Percentiles rank a stretch among this genome's conserved stretches.
Evolutionary conservation across 371 early-diverging fungal species (phyloP).

Genomic region (Mucor lusitanicus): DNA sequence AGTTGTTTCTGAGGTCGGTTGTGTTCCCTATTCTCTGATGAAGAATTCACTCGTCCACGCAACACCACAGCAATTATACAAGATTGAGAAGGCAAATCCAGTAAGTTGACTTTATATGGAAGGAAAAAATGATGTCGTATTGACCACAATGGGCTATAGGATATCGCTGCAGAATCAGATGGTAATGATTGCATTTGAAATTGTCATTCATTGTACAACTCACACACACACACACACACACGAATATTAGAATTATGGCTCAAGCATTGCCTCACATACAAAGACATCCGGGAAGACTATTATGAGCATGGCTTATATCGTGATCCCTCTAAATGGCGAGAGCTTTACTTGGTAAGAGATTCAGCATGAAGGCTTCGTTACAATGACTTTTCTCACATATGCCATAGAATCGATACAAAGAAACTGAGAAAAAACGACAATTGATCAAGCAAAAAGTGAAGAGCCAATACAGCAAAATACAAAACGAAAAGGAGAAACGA

Average conservation of each 20-base stretch:
- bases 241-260: conserved; percentile 41
- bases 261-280: conserved; percentile 31
- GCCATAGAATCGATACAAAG: conserved; percentile 31
- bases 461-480: conserved; percentile 42
- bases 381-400: not conserved
- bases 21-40: conserved; percentile 36
- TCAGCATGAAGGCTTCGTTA: not conserved
- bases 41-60: conserved; percentile 34
- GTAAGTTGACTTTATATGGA: conserved; percentile 17
- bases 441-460: conserved; percentile 38
- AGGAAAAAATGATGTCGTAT: not conserved
- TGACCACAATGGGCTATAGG: conserved; percentile 15
- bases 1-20: conserved; percentile 40
- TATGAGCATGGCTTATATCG: conserved; percentile 25
- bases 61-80: conserved; percentile 42
- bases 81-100: conserved; percentile 44
- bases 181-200: conserved; percentile 21
- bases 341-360: conserved; percentile 34
- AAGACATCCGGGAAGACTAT: conserved; percentile 39
- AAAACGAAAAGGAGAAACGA: conserved; percentile 39
- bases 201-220: not conserved
- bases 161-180: conserved; percentile 34
- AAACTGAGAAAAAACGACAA: conserved; percentile 35
- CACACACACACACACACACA: not conserved
- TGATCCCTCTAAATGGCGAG: conserved; percentile 35